These are phyloP conservation scores for Aspergillus heteromorphus DNA, from an alignment of 495 filamentous ascomycete species.

Conservation along the genomic window DNA sequence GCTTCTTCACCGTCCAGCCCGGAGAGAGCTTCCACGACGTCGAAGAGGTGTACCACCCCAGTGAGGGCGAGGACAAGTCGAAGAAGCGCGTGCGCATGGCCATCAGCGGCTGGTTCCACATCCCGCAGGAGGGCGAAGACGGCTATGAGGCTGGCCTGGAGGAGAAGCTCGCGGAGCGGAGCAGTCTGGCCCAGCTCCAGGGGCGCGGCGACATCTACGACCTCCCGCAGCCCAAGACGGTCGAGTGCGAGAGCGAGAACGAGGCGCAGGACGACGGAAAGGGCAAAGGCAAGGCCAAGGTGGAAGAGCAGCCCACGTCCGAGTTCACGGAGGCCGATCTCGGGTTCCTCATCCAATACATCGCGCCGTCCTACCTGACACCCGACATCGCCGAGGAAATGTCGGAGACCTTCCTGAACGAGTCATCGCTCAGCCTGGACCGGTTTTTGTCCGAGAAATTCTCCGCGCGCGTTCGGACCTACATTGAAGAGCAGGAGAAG, in stretches of 20 bases:
- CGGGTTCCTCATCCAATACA: slow-evolving; percentile 81
- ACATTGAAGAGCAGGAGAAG: slow-evolving; percentile 62
- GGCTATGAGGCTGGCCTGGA: slow-evolving; percentile 87
- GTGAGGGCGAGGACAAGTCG: slow-evolving; percentile 56
- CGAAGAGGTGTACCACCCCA: slow-evolving; percentile 84
- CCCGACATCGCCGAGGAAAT: slow-evolving; percentile 86
- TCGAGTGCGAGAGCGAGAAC: slow-evolving; percentile 30
- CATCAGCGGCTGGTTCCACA: slow-evolving; percentile 99
- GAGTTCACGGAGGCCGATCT: slow-evolving; percentile 71
- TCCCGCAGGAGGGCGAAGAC: slow-evolving; percentile 92
- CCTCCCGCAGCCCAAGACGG: slow-evolving; percentile 59
- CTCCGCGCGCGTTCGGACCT: slow-evolving; percentile 57
- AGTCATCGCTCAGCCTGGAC: slow-evolving; percentile 75
- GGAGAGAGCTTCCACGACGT: slow-evolving; percentile 98
- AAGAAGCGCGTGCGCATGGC: slow-evolving; percentile 84
- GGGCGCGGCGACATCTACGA: slow-evolving; percentile 87
- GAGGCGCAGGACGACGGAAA: slow-evolving; percentile 22
- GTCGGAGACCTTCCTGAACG: slow-evolving; percentile 67
- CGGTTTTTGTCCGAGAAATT: slow-evolving; percentile 75
- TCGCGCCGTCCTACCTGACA: slow-evolving; percentile 86
- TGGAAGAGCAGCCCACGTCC: slow-evolving; percentile 36
- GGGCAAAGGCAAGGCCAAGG: slow-evolving; percentile 41
- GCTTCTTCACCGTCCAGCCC: slow-evolving; percentile 96
- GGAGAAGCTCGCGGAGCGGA: slow-evolving; percentile 78
- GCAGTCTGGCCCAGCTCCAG: slow-evolving; percentile 84